These are phyloP conservation scores for Piromyces sp. DNA, from an alignment of 192 early-diverging fungal genomes.

Conservation along the genomic window DNA sequence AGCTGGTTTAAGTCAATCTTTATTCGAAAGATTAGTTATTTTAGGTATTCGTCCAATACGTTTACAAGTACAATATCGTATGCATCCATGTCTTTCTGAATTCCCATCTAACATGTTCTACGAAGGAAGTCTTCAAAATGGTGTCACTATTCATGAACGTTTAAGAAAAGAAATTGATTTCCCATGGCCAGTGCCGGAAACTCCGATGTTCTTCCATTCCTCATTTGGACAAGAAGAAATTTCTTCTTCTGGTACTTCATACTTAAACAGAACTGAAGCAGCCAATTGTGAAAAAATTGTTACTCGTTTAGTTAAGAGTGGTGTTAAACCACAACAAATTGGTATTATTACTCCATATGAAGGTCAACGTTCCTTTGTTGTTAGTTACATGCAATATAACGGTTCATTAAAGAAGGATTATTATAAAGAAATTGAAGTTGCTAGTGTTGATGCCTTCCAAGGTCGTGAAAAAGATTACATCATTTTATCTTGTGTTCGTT, in stretches of 20 bases:
- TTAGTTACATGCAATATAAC: constrained; percentile 86
- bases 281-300: constrained; percentile 94
- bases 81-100: constrained; percentile 97
- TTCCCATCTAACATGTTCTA: constrained; percentile 99
- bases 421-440: constrained; percentile 98
- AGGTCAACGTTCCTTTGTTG: constrained; percentile 89
- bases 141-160: constrained; percentile 82
- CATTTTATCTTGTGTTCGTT: constrained; percentile 89
- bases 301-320: constrained; percentile 77
- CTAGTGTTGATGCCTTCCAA: constrained; percentile 97
- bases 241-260: constrained; percentile 88
- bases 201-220: constrained; percentile 85
- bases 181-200: constrained; percentile 88
- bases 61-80: constrained; percentile 95
- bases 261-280: constrained; percentile 92
- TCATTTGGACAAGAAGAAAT: constrained; percentile 94
- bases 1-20: constrained; percentile 83
- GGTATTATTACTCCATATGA: constrained; percentile 98
- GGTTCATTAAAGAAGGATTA: constrained; percentile 78
- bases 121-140: constrained; percentile 93
- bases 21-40: constrained; percentile 91
- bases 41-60: constrained; percentile 83
- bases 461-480: constrained; percentile 99
- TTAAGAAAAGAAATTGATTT: constrained; percentile 74
- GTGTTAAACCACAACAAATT: constrained; percentile 73